phyloP scores from a whole-genome alignment of 1,284 basidiomycete species.

The Irpex sp. region DNA sequence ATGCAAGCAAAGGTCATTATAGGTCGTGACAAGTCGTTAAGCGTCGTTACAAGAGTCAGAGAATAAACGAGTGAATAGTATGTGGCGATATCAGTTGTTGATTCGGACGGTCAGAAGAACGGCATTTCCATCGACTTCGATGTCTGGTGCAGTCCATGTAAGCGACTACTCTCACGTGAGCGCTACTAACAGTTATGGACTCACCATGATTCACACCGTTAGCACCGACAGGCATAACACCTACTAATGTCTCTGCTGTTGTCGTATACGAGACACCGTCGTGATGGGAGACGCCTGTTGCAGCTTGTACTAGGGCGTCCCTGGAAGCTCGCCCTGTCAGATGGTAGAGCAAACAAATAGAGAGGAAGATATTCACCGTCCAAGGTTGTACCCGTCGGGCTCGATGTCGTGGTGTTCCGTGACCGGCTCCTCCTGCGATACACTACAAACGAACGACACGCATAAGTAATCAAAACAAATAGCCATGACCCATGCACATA shows the following conservation, averaged over 20 bases:
- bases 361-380: constrained; percentile 27
- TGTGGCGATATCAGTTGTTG: constrained; percentile 5
- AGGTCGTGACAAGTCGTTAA: background rate
- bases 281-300: constrained; percentile 40
- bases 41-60: background rate
- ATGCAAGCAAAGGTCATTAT: background rate
- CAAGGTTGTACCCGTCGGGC: constrained; percentile 54
- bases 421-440: constrained; percentile 55
- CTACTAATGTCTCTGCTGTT: constrained; percentile 40
- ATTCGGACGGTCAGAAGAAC: constrained; percentile 43
- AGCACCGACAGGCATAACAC: constrained; percentile 48
- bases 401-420: constrained; percentile 45
- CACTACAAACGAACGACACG: constrained; percentile 29
- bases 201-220: constrained; percentile 44
- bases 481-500: constrained; percentile 29
- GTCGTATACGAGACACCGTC: constrained; percentile 49
- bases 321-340: constrained; percentile 22
- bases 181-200: constrained; percentile 3
- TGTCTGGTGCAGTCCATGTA: constrained; percentile 26
- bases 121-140: constrained; percentile 45
- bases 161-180: background rate
- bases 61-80: background rate
- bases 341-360: background rate
- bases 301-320: constrained; percentile 39
- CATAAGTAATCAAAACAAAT: too few species aligned